A percentile compares a stretch with the other conserved stretches of the same genome.
These are phyloP conservation scores for Cardamine occulta DNA, from an alignment of 345 rosid genomes.

Conservation along the genomic window DNA sequence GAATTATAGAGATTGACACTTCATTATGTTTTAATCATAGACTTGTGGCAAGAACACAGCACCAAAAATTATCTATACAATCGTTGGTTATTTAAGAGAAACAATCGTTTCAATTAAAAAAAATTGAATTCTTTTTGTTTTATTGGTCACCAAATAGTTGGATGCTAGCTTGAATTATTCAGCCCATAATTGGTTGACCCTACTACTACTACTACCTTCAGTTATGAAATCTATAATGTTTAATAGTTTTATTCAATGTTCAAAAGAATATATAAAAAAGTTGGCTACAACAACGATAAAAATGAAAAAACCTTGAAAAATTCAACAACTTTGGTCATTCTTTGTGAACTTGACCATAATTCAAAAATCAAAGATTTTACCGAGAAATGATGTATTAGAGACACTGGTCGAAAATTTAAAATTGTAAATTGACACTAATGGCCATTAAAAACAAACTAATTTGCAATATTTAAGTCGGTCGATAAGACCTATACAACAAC, in stretches of 20 bases:
- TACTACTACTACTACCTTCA: conserved; percentile 15
- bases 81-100: background rate
- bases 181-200: conserved; percentile 20
- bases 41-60: conserved; percentile 27
- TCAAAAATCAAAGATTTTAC: background rate
- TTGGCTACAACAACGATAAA: background rate
- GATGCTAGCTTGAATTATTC: conserved; percentile 5
- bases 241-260: background rate
- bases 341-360: conserved; percentile 34
- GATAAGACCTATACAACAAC: background rate
- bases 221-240: conserved; percentile 1
- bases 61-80: background rate
- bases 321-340: conserved; percentile 29
- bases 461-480: conserved; percentile 7
- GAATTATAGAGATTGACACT: conserved; percentile 34
- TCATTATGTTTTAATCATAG: conserved; percentile 32
- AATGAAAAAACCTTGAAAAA: background rate
- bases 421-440: conserved; percentile 11
- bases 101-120: background rate
- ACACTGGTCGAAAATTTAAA: conserved; percentile 12
- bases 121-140: background rate
- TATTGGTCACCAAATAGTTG: background rate
- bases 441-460: background rate
- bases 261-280: background rate
- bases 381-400: conserved; percentile 7